Evolutionary conservation across 768 basidiomycete species (phyloP), one percentile per base, ranked within the genome.

Genomic region (Auriscalpium vulgare): DNA sequence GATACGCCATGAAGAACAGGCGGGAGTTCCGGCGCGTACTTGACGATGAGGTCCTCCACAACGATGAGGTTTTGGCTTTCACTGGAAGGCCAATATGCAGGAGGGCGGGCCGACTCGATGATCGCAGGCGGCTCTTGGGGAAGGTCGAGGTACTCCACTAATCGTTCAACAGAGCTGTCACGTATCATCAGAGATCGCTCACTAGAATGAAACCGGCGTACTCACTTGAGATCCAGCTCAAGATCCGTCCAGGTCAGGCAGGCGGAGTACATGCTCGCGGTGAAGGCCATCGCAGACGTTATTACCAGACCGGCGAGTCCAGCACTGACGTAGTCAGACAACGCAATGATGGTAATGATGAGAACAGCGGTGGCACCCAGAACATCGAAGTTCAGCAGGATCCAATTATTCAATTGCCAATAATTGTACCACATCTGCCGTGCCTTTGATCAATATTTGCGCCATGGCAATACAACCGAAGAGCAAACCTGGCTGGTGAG

Each of bases 71-170:
- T 65, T 35, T 83, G 74, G 49, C 76, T 78, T n/a, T 84, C 74
- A 56, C 78, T 83, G 0, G 91, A 91, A 0, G 94, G 93, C 94
- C 94, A 97, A 65, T 94, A 94, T 0, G 93, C 93, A 0, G 94
- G 93, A 1, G 85, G 86, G 8, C 89, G 81, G 55, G 78, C 80
- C 0, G 78, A 78, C 61, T 91, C 85, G 50, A 93, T 85, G 56
- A 87, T 65, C 0, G 84, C 76, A 2, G 90, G 83, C 0, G 94
- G 87, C 66, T 95, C 92, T 67, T 92, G 90, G 0, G 91, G 91
- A 7, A 97, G 77, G 52, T 90, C 81, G 23, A 95, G 82, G 73
- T 95, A 95, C 74, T 95, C 93, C 7, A 91, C 83, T 13, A 95
- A 79, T 56, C 94, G 88, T 68, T 97, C 93, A 4, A 95, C 91